These are phyloP conservation scores for Suillus paluster DNA, from an alignment of 768 basidiomycete genomes.

Conservation along the genomic window DNA sequence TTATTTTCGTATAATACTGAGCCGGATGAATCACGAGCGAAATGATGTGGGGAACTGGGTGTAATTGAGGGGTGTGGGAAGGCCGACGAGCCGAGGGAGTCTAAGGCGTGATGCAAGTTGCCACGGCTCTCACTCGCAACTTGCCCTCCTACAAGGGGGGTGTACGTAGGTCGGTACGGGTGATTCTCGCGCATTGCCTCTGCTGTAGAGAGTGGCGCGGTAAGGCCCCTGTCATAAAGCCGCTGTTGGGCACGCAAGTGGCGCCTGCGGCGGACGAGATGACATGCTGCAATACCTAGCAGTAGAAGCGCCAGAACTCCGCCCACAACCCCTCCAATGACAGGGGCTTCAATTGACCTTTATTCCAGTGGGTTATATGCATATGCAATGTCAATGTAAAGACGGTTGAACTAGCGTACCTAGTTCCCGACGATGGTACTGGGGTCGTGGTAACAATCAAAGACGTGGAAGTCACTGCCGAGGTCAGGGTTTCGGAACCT, in stretches of 20 bases:
- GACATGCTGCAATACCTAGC: background rate
- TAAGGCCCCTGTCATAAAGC: constrained; percentile 2
- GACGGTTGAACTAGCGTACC: background rate
- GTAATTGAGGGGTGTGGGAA: background rate
- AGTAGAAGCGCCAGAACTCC: constrained; percentile 7
- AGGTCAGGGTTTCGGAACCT: background rate
- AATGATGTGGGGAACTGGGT: background rate
- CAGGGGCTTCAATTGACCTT: constrained; percentile 3
- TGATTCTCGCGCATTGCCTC: constrained; percentile 8
- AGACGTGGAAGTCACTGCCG: background rate
- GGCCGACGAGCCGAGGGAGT: constrained; percentile 7
- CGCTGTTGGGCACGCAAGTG: background rate
- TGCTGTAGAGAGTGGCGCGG: background rate
- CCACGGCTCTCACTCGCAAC: background rate
- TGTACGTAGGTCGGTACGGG: constrained; percentile 1
- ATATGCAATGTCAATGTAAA: too few relatives aligned
- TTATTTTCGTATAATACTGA: constrained; percentile 1
- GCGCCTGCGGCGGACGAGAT: constrained; percentile 6
- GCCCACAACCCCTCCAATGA: constrained; percentile 14
- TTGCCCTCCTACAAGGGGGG: background rate
- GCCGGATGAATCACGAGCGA: background rate
- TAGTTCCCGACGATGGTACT: background rate
- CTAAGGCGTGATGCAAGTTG: background rate
- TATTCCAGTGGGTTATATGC: background rate
- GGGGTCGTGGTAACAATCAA: background rate